Percentiles rank a stretch among this genome's conserved stretches.
These are phyloP conservation scores for Suhomyces kunorum DNA, from an alignment of 1,139 yeast species.

Conservation along the genomic window DNA sequence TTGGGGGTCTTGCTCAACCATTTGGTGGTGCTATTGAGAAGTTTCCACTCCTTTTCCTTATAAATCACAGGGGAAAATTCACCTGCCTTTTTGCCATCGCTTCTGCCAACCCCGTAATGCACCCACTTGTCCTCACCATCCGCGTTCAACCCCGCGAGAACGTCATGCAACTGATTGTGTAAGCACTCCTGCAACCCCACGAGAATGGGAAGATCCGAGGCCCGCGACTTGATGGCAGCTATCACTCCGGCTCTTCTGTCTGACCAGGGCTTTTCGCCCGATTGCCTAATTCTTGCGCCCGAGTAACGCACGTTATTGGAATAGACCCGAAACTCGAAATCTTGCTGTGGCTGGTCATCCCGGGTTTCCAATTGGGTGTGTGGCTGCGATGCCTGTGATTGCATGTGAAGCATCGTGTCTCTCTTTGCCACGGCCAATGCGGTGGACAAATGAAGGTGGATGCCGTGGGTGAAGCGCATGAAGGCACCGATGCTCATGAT, in stretches of 20 bases:
- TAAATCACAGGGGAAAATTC: constrained; percentile 50
- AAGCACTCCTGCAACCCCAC: constrained; percentile 36
- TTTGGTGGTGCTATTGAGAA: constrained; percentile 37
- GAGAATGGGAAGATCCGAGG: constrained; percentile 24
- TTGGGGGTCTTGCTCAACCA: constrained; percentile 48
- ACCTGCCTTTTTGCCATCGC: constrained; percentile 46
- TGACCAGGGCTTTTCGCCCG: constrained; percentile 31
- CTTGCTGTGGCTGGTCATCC: not conserved
- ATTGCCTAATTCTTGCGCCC: constrained; percentile 20
- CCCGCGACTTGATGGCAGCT: constrained; percentile 19
- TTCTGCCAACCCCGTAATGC: constrained; percentile 52
- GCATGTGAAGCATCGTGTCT: not conserved
- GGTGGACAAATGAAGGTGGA: not conserved
- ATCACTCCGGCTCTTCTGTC: constrained; percentile 27
- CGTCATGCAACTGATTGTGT: constrained; percentile 32
- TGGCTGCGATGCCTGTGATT: not conserved
- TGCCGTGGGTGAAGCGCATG: constrained; percentile 4
- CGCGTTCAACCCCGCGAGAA: constrained; percentile 22
- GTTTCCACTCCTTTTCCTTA: constrained; percentile 30
- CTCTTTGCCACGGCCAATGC: not conserved
- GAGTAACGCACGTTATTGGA: constrained; percentile 32
- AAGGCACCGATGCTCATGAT: constrained; percentile 9
- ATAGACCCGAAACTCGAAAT: constrained; percentile 22
- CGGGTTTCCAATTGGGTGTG: not conserved
- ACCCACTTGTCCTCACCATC: constrained; percentile 27